These are phyloP conservation scores for Solanum lycopersicoides DNA, from an alignment of 257 asterid species.

Conservation along the genomic window DNA sequence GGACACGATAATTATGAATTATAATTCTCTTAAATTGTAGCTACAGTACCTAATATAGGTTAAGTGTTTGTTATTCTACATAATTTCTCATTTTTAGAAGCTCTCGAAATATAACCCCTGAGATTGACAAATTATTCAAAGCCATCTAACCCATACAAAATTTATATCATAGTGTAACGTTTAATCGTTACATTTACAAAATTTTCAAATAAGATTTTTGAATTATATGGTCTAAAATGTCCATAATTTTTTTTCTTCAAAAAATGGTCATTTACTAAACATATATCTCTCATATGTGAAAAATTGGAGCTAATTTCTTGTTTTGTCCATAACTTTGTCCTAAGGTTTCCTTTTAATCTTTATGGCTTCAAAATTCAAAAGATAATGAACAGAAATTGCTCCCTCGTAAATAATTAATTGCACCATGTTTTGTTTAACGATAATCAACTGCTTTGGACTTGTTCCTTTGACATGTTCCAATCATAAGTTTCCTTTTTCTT, in stretches of 20 bases:
- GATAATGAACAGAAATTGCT: neutral
- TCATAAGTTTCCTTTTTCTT: no score
- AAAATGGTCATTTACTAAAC: neutral
- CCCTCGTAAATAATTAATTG: neutral
- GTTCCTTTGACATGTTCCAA: no score
- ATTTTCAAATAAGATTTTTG: neutral
- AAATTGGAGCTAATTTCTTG: neutral
- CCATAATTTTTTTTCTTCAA: neutral
- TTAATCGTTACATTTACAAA: neutral
- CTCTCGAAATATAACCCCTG: neutral
- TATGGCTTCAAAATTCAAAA: neutral
- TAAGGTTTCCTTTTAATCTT: neutral
- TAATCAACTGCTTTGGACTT: no score
- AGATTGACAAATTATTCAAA: neutral
- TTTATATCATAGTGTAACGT: neutral
- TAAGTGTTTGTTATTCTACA: neutral
- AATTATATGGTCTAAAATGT: neutral
- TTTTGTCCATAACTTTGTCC: neutral
- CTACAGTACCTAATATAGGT: neutral
- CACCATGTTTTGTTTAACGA: neutral
- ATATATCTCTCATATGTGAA: neutral
- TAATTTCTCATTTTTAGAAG: neutral
- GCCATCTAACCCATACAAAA: neutral
- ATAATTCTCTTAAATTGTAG: neutral
- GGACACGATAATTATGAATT: neutral